Percentiles rank a stretch among this genome's conserved stretches.
Evolutionary conservation across 2,329 filamentous ascomycete genomes (phyloP).

Genomic region (Chaetomiaceae sp.): DNA sequence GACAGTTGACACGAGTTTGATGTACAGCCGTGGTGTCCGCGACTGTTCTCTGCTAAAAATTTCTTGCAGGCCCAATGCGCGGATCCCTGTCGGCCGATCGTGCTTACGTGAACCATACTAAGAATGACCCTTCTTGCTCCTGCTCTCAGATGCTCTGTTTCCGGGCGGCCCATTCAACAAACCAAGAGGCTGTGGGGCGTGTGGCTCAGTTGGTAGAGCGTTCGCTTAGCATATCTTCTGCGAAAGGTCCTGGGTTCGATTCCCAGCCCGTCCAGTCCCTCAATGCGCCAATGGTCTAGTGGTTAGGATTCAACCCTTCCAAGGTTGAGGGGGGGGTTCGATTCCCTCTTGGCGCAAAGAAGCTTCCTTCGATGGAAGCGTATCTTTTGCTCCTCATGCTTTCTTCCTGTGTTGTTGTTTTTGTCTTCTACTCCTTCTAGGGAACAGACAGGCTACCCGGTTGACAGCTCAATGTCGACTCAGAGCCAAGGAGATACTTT

Average conservation of each 20-base stretch:
- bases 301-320: constrained; percentile 21
- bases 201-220: constrained; percentile 22
- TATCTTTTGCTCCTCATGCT: neutral
- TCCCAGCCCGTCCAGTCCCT: constrained; percentile 18
- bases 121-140: neutral
- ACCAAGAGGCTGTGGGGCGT: constrained; percentile 12
- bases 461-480: no score
- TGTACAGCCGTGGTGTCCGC: no score
- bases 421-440: no score
- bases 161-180: neutral
- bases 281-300: constrained; percentile 19
- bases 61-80: neutral
- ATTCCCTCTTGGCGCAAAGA: constrained; percentile 17
- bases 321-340: constrained; percentile 20
- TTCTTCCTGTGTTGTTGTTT: neutral
- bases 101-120: neutral
- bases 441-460: no score
- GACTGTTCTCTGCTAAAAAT: neutral
- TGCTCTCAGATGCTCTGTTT: neutral
- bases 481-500: no score
- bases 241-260: constrained; percentile 23
- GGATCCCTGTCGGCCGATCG: neutral
- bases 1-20: no score
- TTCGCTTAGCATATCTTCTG: constrained; percentile 20
- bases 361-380: neutral